These are phyloP conservation scores for Cyamopsis tetragonoloba DNA, from an alignment of 306 rosid genomes.

Conservation along the genomic window DNA sequence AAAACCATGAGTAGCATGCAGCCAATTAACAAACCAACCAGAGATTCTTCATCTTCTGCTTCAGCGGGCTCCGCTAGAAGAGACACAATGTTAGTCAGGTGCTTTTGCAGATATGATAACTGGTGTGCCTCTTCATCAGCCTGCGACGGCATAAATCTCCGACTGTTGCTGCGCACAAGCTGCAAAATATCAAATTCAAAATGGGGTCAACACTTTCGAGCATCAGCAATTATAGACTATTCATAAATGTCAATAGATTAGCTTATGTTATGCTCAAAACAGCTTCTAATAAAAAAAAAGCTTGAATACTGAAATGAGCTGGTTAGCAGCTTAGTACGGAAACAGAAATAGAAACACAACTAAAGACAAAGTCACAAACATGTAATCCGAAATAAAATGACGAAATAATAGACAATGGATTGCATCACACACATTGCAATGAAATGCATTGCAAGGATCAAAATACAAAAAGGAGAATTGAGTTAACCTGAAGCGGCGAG, in stretches of 20 bases:
- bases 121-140: conserved; percentile 94
- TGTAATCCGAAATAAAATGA: neutral
- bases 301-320: conserved; percentile 17
- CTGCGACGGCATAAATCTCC: conserved; percentile 80
- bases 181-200: conserved; percentile 36
- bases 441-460: neutral
- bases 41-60: conserved; percentile 72
- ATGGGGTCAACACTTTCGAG: conserved; percentile 9
- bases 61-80: conserved; percentile 79
- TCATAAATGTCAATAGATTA: no score
- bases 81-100: conserved; percentile 70
- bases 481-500: conserved; percentile 90
- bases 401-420: neutral
- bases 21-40: conserved; percentile 59
- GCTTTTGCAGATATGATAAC: conserved; percentile 83
- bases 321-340: neutral
- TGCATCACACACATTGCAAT: conserved; percentile 1
- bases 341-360: neutral
- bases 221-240: no score
- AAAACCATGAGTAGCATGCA: neutral
- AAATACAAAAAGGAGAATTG: conserved; percentile 1
- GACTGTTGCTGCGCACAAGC: conserved; percentile 96
- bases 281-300: neutral
- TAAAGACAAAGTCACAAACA: neutral
- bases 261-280: neutral